Evolutionary conservation across 164 flowering plant species (phyloP).

Genomic region (Vitis rotundifolia): DNA sequence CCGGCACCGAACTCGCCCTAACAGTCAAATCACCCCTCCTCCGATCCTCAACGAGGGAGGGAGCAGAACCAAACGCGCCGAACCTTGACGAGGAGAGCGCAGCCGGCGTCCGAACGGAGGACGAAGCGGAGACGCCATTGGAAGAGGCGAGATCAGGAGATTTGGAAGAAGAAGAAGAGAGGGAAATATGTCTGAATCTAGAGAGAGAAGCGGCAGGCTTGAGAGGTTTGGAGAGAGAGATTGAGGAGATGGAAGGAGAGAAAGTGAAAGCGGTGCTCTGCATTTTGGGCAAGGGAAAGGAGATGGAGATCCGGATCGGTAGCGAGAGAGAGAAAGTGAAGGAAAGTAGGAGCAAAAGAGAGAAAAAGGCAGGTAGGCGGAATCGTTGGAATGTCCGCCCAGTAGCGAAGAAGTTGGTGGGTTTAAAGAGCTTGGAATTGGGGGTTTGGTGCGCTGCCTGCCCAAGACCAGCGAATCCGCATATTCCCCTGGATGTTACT

Average conservation of each 20-base stretch:
- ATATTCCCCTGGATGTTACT: too few relatives aligned
- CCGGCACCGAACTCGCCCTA: conserved; percentile 43
- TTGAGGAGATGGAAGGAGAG: conserved; percentile 36
- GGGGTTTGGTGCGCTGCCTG: neutral
- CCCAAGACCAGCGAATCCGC: too few relatives aligned
- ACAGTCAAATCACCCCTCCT: conserved; percentile 26
- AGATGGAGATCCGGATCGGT: conserved; percentile 13
- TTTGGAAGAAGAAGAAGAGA: conserved; percentile 24
- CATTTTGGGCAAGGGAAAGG: conserved; percentile 31
- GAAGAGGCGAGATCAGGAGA: conserved; percentile 28
- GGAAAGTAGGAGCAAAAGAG: neutral
- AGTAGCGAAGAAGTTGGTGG: conserved; percentile 9
- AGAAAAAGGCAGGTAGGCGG: neutral
- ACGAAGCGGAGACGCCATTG: conserved; percentile 19
- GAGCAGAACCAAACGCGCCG: conserved; percentile 17
- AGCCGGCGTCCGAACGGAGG: conserved; percentile 14
- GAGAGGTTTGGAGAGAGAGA: conserved; percentile 28
- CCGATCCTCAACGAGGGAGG: conserved; percentile 21
- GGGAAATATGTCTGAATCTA: conserved; percentile 21
- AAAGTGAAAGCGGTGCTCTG: conserved; percentile 45
- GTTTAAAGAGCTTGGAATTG: neutral
- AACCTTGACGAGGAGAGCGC: conserved; percentile 8
- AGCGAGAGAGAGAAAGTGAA: conserved; percentile 1
- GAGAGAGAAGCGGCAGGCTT: conserved; percentile 7
- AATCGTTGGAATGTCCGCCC: conserved; percentile 14